These are phyloP conservation scores for Periconia sp. DNA, from an alignment of 2,329 filamentous ascomycete species.

Conservation along the genomic window DNA sequence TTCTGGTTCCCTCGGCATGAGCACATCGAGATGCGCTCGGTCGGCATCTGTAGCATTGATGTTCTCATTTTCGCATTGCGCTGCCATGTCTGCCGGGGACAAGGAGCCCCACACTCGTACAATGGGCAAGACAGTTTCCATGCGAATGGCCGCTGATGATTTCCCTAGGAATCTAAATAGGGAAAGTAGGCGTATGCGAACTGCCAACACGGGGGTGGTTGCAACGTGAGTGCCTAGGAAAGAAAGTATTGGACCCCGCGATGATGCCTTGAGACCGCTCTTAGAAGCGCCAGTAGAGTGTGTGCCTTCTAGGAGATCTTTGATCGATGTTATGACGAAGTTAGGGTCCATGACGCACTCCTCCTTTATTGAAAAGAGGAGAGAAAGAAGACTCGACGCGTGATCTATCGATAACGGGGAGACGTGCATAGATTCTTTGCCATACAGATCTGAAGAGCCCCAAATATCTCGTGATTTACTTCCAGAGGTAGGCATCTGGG, in stretches of 20 bases:
- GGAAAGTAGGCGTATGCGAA: constrained; percentile 75
- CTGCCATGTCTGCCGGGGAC: constrained; percentile 56
- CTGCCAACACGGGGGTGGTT: constrained; percentile 68
- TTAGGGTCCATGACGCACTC: constrained; percentile 82
- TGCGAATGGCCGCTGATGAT: constrained; percentile 73
- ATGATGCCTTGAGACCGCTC: constrained; percentile 61
- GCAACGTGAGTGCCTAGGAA: constrained; percentile 78
- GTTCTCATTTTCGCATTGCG: constrained; percentile 57
- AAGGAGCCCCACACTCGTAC: constrained; percentile 72
- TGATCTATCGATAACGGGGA: constrained; percentile 66
- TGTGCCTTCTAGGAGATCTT: constrained; percentile 64
- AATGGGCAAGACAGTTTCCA: constrained; percentile 76
- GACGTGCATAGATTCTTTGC: constrained; percentile 55
- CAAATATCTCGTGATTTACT: constrained; percentile 46
- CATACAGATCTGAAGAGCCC: constrained; percentile 62
- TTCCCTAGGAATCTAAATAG: constrained; percentile 75
- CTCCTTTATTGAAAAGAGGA: constrained; percentile 78
- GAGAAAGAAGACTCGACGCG: constrained; percentile 65
- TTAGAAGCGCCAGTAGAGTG: constrained; percentile 41
- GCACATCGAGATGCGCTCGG: constrained; percentile 57
- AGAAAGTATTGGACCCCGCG: constrained; percentile 69
- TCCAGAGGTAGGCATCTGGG: constrained; percentile 16
- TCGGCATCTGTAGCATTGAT: constrained; percentile 58
- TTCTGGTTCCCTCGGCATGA: constrained; percentile 64
- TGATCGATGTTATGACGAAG: constrained; percentile 70